These are phyloP conservation scores for Rhizopus sp. DNA, from an alignment of 371 early-diverging fungal species.

Conservation along the genomic window DNA sequence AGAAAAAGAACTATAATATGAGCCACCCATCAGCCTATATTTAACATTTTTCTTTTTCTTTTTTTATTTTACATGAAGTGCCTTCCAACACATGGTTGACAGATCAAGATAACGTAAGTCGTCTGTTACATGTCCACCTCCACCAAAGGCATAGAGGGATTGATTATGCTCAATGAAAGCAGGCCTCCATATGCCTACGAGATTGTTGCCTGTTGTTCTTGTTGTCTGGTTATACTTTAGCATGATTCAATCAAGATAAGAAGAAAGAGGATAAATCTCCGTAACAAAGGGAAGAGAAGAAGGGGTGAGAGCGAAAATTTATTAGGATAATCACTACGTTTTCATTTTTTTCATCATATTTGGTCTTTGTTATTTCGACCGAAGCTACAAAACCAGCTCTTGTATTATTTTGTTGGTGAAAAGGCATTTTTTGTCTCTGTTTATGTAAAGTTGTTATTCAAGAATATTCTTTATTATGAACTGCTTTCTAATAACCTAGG, in stretches of 20 bases:
- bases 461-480: no score
- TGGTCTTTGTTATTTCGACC: neutral
- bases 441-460: no score
- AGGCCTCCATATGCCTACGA: constrained; percentile 64
- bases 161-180: constrained; percentile 60
- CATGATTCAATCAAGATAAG: constrained; percentile 5
- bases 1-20: constrained; percentile 1
- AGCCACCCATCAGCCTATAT: constrained; percentile 4
- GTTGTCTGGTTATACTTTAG: constrained; percentile 45
- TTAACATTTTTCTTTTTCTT: neutral
- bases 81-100: constrained; percentile 40
- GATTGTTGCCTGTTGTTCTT: constrained; percentile 55
- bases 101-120: constrained; percentile 59
- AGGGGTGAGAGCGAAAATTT: neutral
- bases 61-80: constrained; percentile 27
- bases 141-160: constrained; percentile 59
- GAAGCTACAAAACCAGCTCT: neutral
- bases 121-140: constrained; percentile 62
- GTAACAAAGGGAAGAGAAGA: neutral
- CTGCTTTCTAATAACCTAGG: no score
- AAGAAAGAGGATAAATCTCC: constrained; percentile 1
- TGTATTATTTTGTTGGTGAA: no score
- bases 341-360: constrained; percentile 2
- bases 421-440: no score
- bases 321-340: constrained; percentile 2